Evolutionary conservation across 108 stramenopile genomes (phyloP), one percentile per base, ranked within the genome.

Genomic region (Discostella pseudostelligera): DNA sequence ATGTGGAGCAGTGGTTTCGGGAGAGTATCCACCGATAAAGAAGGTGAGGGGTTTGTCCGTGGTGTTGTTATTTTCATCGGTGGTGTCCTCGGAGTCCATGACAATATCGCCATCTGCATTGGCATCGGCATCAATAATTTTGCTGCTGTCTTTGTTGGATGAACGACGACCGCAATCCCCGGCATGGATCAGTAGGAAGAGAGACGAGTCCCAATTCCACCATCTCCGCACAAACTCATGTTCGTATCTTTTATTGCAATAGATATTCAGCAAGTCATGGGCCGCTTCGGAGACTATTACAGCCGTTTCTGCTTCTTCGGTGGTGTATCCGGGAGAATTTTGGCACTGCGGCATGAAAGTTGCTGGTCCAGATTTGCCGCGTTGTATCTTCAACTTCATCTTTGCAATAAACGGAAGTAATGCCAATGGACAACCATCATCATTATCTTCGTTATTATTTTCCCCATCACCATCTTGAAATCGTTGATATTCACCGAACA

Each of bases 151-250:
- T 28, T 37, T 54, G 22, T 56, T 35, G 3, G 36, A 12, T 37
- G 1, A 14, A 20, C 48, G 22, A 58, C 39, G 43, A 24, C 39
- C 29, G 35, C 19, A 16, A 40, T 48, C 59, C 0, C 58, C 62
- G 10, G 69, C 65, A 59, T 47, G 70, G 24, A 76, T 60, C 22
- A 89, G 44, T 12, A 84, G 58, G 40, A 59, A 69, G 60, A 93
- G 83, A 42, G 84, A 70, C 46, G 81, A 69, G 28, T 76, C 75
- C 92, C 92, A 93, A 70, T 84, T 67, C 92, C 89, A 90, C 58
- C 76, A 84, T 63, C 56, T 59, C 35, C 39, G 67, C 4, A 83
- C 70, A 56, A 81, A 67, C 25, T 43, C 25, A 49, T 71, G 50
- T 36, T 84, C 75, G 39, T 83, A 57, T 14, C 77, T 59, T 36